These are phyloP conservation scores for Lepidopterella palustris DNA, from an alignment of 495 filamentous ascomycete species.

Conservation along the genomic window DNA sequence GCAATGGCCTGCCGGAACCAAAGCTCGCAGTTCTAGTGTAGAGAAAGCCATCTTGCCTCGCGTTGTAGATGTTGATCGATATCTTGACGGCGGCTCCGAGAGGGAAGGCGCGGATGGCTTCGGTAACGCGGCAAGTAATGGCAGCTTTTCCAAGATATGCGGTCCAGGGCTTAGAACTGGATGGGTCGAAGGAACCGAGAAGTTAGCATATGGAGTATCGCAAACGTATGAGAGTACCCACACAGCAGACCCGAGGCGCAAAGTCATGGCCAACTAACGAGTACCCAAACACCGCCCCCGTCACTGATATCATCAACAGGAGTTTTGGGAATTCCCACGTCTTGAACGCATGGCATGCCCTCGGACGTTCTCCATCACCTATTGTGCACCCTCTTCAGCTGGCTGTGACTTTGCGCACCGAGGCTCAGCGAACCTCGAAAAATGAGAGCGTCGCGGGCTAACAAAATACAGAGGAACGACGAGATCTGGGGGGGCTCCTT, in stretches of 20 bases:
- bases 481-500: slow-evolving; percentile 69
- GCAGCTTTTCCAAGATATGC: slow-evolving; percentile 78
- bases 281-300: neutral
- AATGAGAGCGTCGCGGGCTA: slow-evolving; percentile 1
- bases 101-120: slow-evolving; percentile 46
- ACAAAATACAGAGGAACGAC: slow-evolving; percentile 51
- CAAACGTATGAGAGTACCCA: slow-evolving; percentile 50
- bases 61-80: slow-evolving; percentile 68
- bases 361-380: neutral
- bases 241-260: neutral
- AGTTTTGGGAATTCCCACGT: neutral
- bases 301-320: neutral
- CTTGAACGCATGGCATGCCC: neutral
- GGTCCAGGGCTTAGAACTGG: slow-evolving; percentile 73
- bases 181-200: slow-evolving; percentile 69
- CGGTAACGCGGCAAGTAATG: slow-evolving; percentile 74
- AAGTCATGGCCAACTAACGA: neutral
- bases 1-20: slow-evolving; percentile 53
- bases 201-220: slow-evolving; percentile 59
- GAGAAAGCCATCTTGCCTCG: slow-evolving; percentile 54
- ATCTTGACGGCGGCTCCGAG: slow-evolving; percentile 47
- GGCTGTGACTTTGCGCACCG: neutral
- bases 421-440: neutral
- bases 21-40: slow-evolving; percentile 17
- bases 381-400: neutral